Evolutionary conservation across 192 early-diverging fungal genomes (phyloP).

Genomic region (Coemansia sp.): DNA sequence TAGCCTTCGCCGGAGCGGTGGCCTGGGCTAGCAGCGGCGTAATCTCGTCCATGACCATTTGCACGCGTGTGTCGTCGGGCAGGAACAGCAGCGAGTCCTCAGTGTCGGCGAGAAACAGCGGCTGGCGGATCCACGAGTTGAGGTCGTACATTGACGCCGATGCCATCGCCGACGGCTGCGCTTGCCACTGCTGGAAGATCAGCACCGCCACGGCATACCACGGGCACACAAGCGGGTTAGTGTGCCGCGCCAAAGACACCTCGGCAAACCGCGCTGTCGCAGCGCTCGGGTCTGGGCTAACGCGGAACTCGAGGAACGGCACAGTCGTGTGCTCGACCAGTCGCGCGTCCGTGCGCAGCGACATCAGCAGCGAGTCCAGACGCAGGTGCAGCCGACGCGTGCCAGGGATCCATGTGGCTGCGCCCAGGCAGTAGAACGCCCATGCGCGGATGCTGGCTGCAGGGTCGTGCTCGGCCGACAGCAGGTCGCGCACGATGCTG

Average conservation of each 20-base stretch:
- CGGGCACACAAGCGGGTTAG: constrained; percentile 42
- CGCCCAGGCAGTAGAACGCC: constrained; percentile 57
- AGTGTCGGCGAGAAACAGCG: constrained; percentile 51
- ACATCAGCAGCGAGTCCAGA: constrained; percentile 52
- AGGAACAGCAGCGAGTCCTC: constrained; percentile 52
- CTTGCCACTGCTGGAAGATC: constrained; percentile 55
- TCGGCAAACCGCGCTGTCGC: constrained; percentile 51
- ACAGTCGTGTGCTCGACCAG: constrained; percentile 58
- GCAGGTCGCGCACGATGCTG: constrained; percentile 37
- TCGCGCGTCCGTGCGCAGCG: constrained; percentile 49
- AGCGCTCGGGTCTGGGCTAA: constrained; percentile 47
- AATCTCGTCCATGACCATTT: constrained; percentile 54
- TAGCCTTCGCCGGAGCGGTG: constrained; percentile 16
- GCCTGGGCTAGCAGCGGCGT: constrained; percentile 45
- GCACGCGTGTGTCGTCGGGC: constrained; percentile 54
- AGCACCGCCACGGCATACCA: constrained; percentile 54
- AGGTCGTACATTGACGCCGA: constrained; percentile 40
- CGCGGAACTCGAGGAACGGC: constrained; percentile 58
- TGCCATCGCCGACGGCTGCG: constrained; percentile 51
- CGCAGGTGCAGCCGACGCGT: constrained; percentile 52
- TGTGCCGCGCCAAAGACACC: constrained; percentile 48
- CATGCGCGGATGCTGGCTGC: constrained; percentile 44
- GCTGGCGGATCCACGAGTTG: constrained; percentile 47
- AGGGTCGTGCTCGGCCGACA: constrained; percentile 28
- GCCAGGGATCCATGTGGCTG: constrained; percentile 55